Conservation (phyloP, 371 early-diverging fungal species). For the Circinella umbellata region DNA sequence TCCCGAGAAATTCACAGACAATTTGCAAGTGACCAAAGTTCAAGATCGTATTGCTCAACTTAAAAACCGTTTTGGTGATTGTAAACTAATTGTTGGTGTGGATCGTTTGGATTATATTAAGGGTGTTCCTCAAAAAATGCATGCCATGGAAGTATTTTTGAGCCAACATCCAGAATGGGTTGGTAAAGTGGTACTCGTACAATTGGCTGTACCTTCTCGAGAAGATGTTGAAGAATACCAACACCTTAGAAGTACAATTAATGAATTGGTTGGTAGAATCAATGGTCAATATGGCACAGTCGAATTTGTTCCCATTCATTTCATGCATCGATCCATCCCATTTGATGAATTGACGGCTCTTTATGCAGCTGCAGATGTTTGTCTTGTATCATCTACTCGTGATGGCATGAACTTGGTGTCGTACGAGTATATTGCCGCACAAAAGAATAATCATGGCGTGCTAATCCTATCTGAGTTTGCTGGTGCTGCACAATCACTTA, state of each 20-base stretch:
- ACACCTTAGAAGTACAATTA: slow-evolving; percentile 87
- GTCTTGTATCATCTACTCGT: slow-evolving; percentile 96
- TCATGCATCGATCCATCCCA: slow-evolving; percentile 94
- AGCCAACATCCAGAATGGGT: slow-evolving; percentile 91
- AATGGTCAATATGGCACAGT: slow-evolving; percentile 94
- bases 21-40: slow-evolving; percentile 74
- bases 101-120: slow-evolving; percentile 99
- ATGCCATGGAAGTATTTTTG: slow-evolving; percentile 95
- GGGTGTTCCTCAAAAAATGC: slow-evolving; percentile 98
- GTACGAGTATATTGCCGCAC: slow-evolving; percentile 98
- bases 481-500: slow-evolving; percentile 98
- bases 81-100: slow-evolving; percentile 96
- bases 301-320: slow-evolving; percentile 98
- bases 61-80: slow-evolving; percentile 86
- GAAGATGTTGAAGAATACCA: slow-evolving; percentile 98
- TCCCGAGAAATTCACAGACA: slow-evolving; percentile 90
- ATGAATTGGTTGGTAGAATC: slow-evolving; percentile 95
- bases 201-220: slow-evolving; percentile 98
- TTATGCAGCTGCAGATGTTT: slow-evolving; percentile 96
- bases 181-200: slow-evolving; percentile 95
- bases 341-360: slow-evolving; percentile 97
- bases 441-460: slow-evolving; percentile 93
- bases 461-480: slow-evolving; percentile 99
- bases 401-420: slow-evolving; percentile 99
- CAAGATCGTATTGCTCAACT: slow-evolving; percentile 76